These are phyloP conservation scores for Dendrobium chrysotoxum DNA, from an alignment of 106 monocot genomes.

Conservation along the genomic window DNA sequence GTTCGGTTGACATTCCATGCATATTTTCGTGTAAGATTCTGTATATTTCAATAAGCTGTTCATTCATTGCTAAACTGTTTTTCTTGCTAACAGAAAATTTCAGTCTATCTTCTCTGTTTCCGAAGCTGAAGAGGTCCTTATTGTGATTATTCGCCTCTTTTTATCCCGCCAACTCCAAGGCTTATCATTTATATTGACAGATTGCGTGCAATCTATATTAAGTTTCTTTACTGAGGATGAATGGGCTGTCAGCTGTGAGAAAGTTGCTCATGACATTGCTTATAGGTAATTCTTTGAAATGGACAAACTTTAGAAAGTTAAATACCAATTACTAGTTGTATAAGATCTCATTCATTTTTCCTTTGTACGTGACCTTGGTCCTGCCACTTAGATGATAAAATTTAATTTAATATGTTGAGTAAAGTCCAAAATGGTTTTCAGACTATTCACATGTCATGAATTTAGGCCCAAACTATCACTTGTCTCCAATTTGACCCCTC, in stretches of 20 bases:
- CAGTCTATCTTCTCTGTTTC: slow-evolving; percentile 41
- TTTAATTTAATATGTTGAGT: neutral
- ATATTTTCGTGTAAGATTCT: neutral
- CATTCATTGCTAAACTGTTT: neutral
- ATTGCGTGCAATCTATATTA: slow-evolving; percentile 52
- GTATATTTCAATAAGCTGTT: neutral
- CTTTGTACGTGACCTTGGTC: neutral
- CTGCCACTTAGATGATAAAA: neutral
- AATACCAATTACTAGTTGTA: neutral
- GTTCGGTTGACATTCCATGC: neutral
- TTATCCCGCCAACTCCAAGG: slow-evolving; percentile 59
- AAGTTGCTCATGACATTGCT: slow-evolving; percentile 39
- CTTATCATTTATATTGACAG: slow-evolving; percentile 26
- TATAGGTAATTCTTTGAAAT: slow-evolving; percentile 31
- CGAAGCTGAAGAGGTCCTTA: slow-evolving; percentile 74
- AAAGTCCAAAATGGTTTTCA: too few relatives aligned
- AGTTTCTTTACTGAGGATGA: slow-evolving; percentile 37
- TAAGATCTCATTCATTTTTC: neutral
- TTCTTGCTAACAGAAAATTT: slow-evolving; percentile 33
- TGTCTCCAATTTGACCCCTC: too few relatives aligned
- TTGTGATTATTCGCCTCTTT: slow-evolving; percentile 37
- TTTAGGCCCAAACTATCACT: too few relatives aligned
- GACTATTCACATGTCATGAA: too few relatives aligned
- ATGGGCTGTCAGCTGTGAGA: slow-evolving; percentile 50
- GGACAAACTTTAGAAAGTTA: too few relatives aligned